Evolutionary conservation across 2,329 filamentous ascomycete genomes (phyloP), one percentile per base, ranked within the genome.

Genomic region (Aspergillus fructus): DNA sequence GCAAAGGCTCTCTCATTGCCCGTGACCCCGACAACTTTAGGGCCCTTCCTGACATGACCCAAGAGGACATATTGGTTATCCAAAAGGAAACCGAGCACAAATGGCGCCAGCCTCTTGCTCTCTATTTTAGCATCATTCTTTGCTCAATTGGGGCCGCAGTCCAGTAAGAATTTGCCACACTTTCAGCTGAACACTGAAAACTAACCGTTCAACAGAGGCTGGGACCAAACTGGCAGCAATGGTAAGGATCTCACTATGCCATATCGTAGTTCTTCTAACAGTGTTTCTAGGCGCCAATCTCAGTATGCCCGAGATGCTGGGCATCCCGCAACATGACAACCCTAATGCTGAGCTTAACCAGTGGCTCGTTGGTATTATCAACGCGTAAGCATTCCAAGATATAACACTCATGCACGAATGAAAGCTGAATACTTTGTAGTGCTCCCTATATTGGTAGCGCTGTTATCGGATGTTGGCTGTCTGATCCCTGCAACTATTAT

Each of bases 341-440:
- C 73, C 75, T 11, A 64, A 74, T 23, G 76, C 77, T 34, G 69
- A 71, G 4, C 71, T 71, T 40, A 81, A 86, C 64, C 76, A 77
- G 17, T 85, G 83, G 78, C 76, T 89, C 34, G 77, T 89, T n/a
- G 89, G 89, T 45, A 73, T 89, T 2, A 77, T 91, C 60, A 91
- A 91, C 58, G 68, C 76, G 70, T 73, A 59, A 47, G 69, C 65
- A 8, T 7, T 45, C n/a, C 21, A 12, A n/a, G 2, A 15, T 19
- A 58, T 72, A 81, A 30, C 76, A 74, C 12, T 39, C 6, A 40
- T 41, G 8, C 8, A 24, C 40, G 24, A 15, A 11, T 27, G 21
- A 13, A 45, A 39, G 17, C 54, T 61, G 34, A 52, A 57, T n/a
- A 30, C 12, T 24, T 3, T 5, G 48, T 41, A 72, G 68, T 12